These are phyloP conservation scores for Myriosclerotinia curreyana DNA, from an alignment of 2,329 filamentous ascomycete genomes.

Conservation along the genomic window DNA sequence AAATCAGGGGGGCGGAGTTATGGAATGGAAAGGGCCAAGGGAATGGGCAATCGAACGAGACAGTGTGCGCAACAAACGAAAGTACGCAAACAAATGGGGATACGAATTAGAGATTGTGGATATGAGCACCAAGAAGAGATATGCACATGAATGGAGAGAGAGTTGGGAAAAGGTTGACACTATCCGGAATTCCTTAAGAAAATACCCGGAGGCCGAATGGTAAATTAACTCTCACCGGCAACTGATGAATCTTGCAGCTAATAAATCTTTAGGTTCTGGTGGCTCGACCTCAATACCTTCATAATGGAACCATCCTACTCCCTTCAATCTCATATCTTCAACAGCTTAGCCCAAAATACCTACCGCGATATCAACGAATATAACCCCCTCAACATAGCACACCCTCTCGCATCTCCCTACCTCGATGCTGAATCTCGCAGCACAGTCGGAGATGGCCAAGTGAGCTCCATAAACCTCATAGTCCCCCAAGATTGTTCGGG, in stretches of 20 bases:
- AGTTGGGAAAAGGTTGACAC: slow-evolving; percentile 99
- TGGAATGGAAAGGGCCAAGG: slow-evolving; percentile 97
- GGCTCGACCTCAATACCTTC: slow-evolving; percentile 95
- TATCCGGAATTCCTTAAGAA: slow-evolving; percentile 80
- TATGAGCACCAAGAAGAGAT: slow-evolving; percentile 98
- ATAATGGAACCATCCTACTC: slow-evolving; percentile 96
- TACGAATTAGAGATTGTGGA: slow-evolving; percentile 96
- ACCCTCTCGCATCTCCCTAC: slow-evolving; percentile 71
- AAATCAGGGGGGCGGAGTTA: slow-evolving; percentile 93
- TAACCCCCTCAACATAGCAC: slow-evolving; percentile 90
- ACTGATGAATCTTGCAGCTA: slow-evolving; percentile 12
- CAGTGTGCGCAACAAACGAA: slow-evolving; percentile 91
- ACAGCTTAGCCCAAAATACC: slow-evolving; percentile 66
- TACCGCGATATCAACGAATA: slow-evolving; percentile 96
- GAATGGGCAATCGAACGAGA: slow-evolving; percentile 99
- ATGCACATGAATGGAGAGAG: slow-evolving; percentile 98
- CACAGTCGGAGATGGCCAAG: slow-evolving; percentile 70
- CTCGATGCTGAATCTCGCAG: slow-evolving; percentile 74
- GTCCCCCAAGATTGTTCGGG: slow-evolving; percentile 91
- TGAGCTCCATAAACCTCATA: slow-evolving; percentile 79
- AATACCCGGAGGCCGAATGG: slow-evolving; percentile 97
- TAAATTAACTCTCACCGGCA: slow-evolving; percentile 47
- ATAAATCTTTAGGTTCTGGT: slow-evolving; percentile 85
- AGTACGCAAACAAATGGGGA: slow-evolving; percentile 83
- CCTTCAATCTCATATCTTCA: slow-evolving; percentile 86